phyloP scores from a whole-genome alignment of 106 monocot genomes.

The Dendrobium nobile region DNA sequence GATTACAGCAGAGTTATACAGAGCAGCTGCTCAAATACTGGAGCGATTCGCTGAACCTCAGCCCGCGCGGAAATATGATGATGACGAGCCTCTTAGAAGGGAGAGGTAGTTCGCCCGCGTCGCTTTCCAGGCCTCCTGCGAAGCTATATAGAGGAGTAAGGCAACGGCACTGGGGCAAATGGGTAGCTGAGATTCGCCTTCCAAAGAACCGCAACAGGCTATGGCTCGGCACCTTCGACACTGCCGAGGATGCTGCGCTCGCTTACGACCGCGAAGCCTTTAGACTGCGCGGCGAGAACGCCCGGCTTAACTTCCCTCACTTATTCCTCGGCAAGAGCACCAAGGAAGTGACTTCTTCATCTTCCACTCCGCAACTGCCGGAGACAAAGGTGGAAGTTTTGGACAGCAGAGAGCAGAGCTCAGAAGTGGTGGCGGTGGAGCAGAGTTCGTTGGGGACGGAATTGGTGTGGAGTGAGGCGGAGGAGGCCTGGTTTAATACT shows the following conservation, averaged over 20 bases:
- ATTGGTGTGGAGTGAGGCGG: conserved; percentile 39
- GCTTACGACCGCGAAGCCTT: conserved; percentile 95
- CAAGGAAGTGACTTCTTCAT: not conserved
- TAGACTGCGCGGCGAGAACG: conserved; percentile 77
- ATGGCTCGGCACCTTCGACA: conserved; percentile 97
- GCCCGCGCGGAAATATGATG: conserved; percentile 35
- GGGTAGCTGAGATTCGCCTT: conserved; percentile 70
- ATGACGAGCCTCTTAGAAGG: conserved; percentile 3
- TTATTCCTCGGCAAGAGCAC: conserved; percentile 36
- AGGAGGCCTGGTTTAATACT: conserved; percentile 59
- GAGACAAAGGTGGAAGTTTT: not conserved
- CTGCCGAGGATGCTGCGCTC: conserved; percentile 85
- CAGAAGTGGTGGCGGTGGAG: not conserved
- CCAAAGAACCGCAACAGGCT: conserved; percentile 73
- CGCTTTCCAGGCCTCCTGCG: not conserved
- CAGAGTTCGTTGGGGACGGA: not conserved
- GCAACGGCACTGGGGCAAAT: conserved; percentile 73
- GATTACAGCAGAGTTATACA: not conserved
- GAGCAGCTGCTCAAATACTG: conserved; percentile 10
- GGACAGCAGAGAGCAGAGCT: no score
- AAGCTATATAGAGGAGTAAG: conserved; percentile 65
- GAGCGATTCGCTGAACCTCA: conserved; percentile 42
- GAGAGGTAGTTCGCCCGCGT: not conserved
- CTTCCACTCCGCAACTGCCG: not conserved
- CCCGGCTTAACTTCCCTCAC: conserved; percentile 79